These are phyloP conservation scores for Pythium chondricola DNA, from an alignment of 352 stramenopile species.

Conservation along the genomic window DNA sequence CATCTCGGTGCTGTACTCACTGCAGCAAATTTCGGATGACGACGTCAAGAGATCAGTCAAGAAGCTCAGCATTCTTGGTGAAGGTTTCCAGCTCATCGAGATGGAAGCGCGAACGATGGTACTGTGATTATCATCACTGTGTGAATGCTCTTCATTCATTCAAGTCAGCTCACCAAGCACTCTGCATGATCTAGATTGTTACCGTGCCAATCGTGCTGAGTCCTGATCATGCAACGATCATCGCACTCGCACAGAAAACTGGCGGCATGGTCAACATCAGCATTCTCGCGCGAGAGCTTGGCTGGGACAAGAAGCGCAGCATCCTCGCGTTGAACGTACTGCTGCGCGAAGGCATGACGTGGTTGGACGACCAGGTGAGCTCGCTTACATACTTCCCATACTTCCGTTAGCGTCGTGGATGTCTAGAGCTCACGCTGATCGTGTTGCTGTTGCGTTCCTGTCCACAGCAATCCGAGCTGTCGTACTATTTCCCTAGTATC, in stretches of 20 bases:
- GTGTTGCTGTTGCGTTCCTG: too few relatives aligned
- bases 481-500: constrained; percentile 86
- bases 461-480: constrained; percentile 47
- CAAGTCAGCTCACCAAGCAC: too few relatives aligned
- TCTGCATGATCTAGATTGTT: too few relatives aligned
- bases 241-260: constrained; percentile 85
- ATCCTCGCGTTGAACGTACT: constrained; percentile 90
- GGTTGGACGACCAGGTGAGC: constrained; percentile 90
- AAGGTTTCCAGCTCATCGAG: constrained; percentile 92
- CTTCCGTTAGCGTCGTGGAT: too few relatives aligned
- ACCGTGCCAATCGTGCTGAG: constrained; percentile 94
- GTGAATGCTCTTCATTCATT: not conserved
- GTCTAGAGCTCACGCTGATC: too few relatives aligned
- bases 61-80: constrained; percentile 92
- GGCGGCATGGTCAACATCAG: constrained; percentile 85
- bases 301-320: constrained; percentile 90
- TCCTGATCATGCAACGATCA: constrained; percentile 91
- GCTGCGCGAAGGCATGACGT: constrained; percentile 93
- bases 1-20: too few relatives aligned
- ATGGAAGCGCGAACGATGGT: constrained; percentile 91
- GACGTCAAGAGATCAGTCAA: constrained; percentile 93
- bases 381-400: not conserved
- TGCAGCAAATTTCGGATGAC: constrained; percentile 84
- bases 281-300: constrained; percentile 71
- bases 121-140: not conserved